These are phyloP conservation scores for Dalechampia spathulata DNA, from an alignment of 441 rosid species.

Conservation along the genomic window DNA sequence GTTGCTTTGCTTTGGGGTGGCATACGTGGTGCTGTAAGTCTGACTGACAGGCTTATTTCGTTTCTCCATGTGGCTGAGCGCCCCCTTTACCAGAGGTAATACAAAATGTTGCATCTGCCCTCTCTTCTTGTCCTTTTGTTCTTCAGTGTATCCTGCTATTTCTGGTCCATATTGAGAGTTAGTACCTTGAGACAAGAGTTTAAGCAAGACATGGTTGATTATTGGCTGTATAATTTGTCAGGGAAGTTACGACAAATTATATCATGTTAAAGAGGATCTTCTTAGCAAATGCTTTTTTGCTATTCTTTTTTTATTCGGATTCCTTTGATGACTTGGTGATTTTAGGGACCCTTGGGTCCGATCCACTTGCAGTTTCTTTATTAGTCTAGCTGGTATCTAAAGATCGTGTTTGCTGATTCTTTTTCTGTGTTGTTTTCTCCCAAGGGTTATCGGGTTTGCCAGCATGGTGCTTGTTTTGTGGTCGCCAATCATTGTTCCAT, in stretches of 20 bases:
- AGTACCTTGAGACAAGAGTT: neutral
- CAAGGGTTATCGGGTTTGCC: constrained; percentile 71
- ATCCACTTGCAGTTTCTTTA: no score
- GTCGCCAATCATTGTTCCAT: constrained; percentile 83
- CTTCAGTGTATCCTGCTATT: neutral
- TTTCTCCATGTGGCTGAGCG: constrained; percentile 78
- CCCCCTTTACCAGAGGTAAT: constrained; percentile 77
- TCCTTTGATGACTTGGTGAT: neutral
- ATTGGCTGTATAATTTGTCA: neutral
- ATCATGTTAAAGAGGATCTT: neutral
- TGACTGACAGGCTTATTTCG: constrained; percentile 72
- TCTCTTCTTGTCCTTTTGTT: neutral
- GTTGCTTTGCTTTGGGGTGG: constrained; percentile 99
- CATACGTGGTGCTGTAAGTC: constrained; percentile 92
- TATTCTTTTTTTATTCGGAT: no score
- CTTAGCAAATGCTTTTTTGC: neutral
- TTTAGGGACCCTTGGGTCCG: neutral
- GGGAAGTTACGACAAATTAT: neutral
- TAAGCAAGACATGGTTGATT: neutral
- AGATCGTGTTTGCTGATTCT: constrained; percentile 16
- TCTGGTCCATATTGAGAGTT: neutral
- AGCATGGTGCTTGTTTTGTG: constrained; percentile 85
- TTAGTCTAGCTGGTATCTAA: neutral
- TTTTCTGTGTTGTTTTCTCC: constrained; percentile 12
- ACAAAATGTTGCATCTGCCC: neutral